phyloP scores from a whole-genome alignment of 495 filamentous ascomycete genomes.

The Penicillium mononematosum region DNA sequence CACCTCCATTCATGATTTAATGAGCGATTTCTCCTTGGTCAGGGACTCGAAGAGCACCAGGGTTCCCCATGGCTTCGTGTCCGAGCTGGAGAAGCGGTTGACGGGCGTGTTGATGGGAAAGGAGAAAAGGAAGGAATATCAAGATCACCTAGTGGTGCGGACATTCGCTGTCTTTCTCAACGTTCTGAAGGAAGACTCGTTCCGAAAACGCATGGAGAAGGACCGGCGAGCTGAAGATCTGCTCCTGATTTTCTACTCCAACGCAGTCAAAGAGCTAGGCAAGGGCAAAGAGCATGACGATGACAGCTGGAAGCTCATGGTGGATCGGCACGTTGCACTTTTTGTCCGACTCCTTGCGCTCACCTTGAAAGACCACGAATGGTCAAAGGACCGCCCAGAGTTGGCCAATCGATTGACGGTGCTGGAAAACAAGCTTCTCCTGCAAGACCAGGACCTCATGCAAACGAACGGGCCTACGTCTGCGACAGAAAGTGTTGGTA shows the following conservation, averaged over 20 bases:
- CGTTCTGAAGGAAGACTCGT: slow-evolving; percentile 67
- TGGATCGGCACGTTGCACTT: slow-evolving; percentile 91
- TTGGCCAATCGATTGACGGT: slow-evolving; percentile 73
- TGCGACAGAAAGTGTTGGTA: slow-evolving; percentile 73
- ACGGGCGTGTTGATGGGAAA: slow-evolving; percentile 65
- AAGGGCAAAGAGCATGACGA: slow-evolving; percentile 81
- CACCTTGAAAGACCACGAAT: slow-evolving; percentile 76
- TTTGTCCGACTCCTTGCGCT: slow-evolving; percentile 85
- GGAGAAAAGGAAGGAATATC: slow-evolving; percentile 74
- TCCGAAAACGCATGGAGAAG: slow-evolving; percentile 80
- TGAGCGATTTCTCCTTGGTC: slow-evolving; percentile 74
- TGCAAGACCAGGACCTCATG: slow-evolving; percentile 87
- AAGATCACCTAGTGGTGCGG: slow-evolving; percentile 71
- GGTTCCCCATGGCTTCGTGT: slow-evolving; percentile 77
- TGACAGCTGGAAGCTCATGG: slow-evolving; percentile 87
- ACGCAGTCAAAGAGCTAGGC: slow-evolving; percentile 81
- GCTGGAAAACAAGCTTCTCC: slow-evolving; percentile 88
- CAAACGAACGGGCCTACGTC: slow-evolving; percentile 54
- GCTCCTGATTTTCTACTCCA: slow-evolving; percentile 84
- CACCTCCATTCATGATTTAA: slow-evolving; percentile 67
- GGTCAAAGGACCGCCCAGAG: slow-evolving; percentile 78
- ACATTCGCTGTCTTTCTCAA: slow-evolving; percentile 81
- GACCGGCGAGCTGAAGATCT: slow-evolving; percentile 90
- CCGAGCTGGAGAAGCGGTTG: slow-evolving; percentile 65
- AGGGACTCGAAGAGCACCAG: slow-evolving; percentile 72